phyloP scores from a whole-genome alignment of 1,284 basidiomycete genomes.

The Sporisorium exsertum region DNA sequence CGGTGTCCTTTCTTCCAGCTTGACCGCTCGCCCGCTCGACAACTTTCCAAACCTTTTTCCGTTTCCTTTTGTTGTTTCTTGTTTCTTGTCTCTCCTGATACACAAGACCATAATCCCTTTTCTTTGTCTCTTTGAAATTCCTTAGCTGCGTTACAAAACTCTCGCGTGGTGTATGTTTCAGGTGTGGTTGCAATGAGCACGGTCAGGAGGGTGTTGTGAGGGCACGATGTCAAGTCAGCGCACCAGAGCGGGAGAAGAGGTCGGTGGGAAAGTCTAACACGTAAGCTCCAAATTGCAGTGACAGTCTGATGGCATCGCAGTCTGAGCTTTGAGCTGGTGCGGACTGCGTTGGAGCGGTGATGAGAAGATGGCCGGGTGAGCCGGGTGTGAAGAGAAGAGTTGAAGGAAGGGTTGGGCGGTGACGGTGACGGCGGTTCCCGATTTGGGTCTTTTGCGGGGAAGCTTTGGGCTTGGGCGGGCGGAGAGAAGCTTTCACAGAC shows the following conservation, averaged over 20 bases:
- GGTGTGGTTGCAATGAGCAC: not conserved
- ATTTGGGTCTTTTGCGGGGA: not conserved
- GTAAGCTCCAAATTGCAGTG: too few species aligned
- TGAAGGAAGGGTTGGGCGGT: not conserved
- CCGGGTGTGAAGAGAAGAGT: not conserved
- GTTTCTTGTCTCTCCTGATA: conserved; percentile 17
- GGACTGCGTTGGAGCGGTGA: not conserved
- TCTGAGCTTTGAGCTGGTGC: not conserved
- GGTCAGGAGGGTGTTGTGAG: not conserved
- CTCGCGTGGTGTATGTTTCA: not conserved
- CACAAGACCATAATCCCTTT: conserved; percentile 4
- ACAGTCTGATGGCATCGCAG: not conserved
- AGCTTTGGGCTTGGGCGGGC: not conserved
- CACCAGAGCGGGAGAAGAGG: too few species aligned
- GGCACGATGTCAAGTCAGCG: too few species aligned
- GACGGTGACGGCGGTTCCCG: not conserved
- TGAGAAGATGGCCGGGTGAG: not conserved
- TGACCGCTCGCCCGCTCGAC: not conserved
- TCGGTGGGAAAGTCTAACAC: not conserved
- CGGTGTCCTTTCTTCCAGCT: not conserved
- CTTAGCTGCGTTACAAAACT: not conserved
- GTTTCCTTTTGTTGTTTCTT: conserved; percentile 1
- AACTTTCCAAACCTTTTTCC: not conserved
- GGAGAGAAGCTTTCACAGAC: not conserved
- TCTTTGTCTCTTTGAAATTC: not conserved